Percentiles rank a stretch among this genome's conserved stretches.
Evolutionary conservation across 164 flowering plant species (phyloP).

Genomic region (Magnolia officinalis): DNA sequence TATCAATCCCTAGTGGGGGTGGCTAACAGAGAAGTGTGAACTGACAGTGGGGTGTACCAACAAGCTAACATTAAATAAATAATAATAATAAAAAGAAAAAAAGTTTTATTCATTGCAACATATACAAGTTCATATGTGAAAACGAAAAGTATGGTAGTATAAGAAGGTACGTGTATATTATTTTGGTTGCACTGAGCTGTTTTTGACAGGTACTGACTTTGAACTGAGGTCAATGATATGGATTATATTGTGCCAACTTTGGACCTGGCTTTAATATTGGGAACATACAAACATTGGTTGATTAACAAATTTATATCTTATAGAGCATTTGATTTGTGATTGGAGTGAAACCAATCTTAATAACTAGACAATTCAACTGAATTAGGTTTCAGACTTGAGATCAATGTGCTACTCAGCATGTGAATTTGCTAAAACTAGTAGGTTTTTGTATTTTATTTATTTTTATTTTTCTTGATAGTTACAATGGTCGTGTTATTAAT

Average conservation of each 20-base stretch:
- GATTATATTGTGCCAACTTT: neutral
- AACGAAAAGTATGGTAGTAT: conserved; percentile 73
- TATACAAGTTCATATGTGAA: conserved; percentile 79
- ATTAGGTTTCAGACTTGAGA: neutral
- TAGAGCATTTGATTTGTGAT: neutral
- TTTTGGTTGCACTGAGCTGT: neutral
- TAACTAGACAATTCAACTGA: neutral
- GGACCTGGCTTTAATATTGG: neutral
- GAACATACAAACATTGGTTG: neutral
- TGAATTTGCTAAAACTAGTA: no score
- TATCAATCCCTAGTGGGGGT: no score
- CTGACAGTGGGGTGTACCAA: no score
- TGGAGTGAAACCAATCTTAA: neutral
- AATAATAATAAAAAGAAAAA: no score
- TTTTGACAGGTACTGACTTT: neutral
- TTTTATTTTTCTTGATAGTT: neutral
- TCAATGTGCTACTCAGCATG: neutral
- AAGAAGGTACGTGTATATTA: conserved; percentile 40
- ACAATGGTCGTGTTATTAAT: no score
- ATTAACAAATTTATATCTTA: no score
- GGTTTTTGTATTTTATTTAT: no score
- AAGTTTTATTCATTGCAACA: neutral
- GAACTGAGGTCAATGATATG: neutral
- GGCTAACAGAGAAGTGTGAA: no score
- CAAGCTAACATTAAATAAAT: no score